A percentile compares a stretch with the other conserved stretches of the same genome.
phyloP scores from a whole-genome alignment of 225 moss, liverwort and hornwort genomes.

The Pseudisothecium myosuroides region DNA sequence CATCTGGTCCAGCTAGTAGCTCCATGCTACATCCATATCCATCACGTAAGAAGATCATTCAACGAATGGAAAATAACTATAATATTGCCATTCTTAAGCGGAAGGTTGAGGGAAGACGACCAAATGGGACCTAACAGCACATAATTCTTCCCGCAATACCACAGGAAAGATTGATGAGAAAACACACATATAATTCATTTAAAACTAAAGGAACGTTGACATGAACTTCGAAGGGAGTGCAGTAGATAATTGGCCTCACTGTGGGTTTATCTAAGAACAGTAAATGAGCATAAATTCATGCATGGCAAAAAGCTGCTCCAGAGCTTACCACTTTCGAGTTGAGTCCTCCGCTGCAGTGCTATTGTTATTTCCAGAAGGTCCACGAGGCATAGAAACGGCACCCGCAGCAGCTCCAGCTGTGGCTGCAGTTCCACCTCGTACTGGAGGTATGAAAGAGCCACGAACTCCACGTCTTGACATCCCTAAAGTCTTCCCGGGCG shows the following conservation, averaged over 20 bases:
- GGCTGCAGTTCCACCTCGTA: slow-evolving; percentile 34
- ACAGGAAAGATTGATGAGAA: neutral
- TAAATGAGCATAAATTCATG: neutral
- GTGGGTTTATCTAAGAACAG: neutral
- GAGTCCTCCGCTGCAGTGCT: slow-evolving; percentile 59
- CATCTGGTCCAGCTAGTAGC: slow-evolving; percentile 88
- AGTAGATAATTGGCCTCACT: neutral
- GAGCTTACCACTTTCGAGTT: slow-evolving; percentile 72
- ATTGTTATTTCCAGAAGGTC: slow-evolving; percentile 22
- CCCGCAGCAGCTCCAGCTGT: slow-evolving; percentile 28
- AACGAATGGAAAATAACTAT: neutral
- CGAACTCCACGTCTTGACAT: slow-evolving; percentile 83
- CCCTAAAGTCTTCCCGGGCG: slow-evolving; percentile 73
- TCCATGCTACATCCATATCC: slow-evolving; percentile 62
- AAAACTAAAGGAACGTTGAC: neutral
- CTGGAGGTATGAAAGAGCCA: slow-evolving; percentile 81
- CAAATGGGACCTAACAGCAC: neutral
- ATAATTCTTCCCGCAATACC: neutral
- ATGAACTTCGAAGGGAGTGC: neutral
- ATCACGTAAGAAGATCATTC: neutral
- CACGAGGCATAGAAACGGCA: slow-evolving; percentile 51
- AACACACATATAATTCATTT: neutral
- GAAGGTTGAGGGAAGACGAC: neutral
- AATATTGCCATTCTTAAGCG: neutral
- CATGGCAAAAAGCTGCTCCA: neutral